Evolutionary conservation across 208 protist genomes (phyloP).

Genomic region (Endotrypanum monterogeii): DNA sequence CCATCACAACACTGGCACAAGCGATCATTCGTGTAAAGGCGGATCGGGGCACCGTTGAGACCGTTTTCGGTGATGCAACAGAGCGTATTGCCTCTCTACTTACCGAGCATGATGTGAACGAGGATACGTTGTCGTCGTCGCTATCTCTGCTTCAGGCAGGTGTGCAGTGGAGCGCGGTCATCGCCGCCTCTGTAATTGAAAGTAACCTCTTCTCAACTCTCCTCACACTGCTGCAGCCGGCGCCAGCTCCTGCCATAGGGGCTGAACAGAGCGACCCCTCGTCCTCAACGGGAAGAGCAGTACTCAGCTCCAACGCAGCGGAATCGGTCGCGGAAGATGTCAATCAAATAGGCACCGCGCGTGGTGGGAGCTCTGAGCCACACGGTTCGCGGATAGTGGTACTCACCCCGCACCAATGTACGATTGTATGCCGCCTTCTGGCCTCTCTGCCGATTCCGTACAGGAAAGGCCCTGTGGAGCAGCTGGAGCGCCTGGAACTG

Average conservation of each 20-base stretch:
- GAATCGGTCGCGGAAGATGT: background rate
- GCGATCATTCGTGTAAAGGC: constrained; percentile 55
- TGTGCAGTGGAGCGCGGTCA: constrained; percentile 44
- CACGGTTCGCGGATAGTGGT: constrained; percentile 9
- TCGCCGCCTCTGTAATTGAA: constrained; percentile 44
- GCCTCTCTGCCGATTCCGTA: constrained; percentile 42
- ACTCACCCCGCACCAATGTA: constrained; percentile 51
- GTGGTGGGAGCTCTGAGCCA: background rate
- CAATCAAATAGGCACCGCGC: background rate
- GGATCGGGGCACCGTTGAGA: constrained; percentile 44
- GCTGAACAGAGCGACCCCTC: background rate
- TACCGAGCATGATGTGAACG: constrained; percentile 35
- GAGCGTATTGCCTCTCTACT: constrained; percentile 43
- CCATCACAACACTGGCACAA: constrained; percentile 51
- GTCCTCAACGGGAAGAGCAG: background rate
- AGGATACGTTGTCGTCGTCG: constrained; percentile 47
- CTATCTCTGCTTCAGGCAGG: constrained; percentile 50
- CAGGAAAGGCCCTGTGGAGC: constrained; percentile 34
- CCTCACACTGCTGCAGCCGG: constrained; percentile 20
- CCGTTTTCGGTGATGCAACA: constrained; percentile 57
- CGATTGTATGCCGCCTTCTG: constrained; percentile 48
- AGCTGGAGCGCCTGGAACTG: constrained; percentile 34
- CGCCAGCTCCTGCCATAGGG: background rate
- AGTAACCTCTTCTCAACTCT: constrained; percentile 42
- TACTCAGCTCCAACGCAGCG: background rate